A percentile compares a stretch with the other conserved stretches of the same genome.
These are phyloP conservation scores for Rhizopus sp. DNA, from an alignment of 371 early-diverging fungal genomes.

Conservation along the genomic window DNA sequence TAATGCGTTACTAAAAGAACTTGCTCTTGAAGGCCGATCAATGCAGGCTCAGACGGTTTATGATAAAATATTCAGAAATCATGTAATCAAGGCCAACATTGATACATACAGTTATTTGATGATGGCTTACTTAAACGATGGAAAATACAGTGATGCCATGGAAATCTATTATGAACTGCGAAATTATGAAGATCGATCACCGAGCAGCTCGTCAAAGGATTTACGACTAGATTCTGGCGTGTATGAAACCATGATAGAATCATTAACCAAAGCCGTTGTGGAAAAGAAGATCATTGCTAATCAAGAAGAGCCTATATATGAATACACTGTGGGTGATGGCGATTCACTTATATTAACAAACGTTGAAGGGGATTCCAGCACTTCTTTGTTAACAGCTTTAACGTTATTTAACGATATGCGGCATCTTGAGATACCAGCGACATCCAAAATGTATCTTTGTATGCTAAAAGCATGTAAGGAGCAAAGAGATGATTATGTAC, in stretches of 20 bases:
- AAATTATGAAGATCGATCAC: slow-evolving; percentile 21
- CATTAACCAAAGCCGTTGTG: slow-evolving; percentile 9
- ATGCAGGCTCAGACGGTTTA: slow-evolving; percentile 42
- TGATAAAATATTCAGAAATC: slow-evolving; percentile 36
- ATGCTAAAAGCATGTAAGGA: slow-evolving; percentile 37
- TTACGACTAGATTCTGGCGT: slow-evolving; percentile 7
- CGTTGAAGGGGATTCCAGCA: slow-evolving; percentile 29
- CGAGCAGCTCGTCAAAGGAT: neutral
- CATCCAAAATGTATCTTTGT: slow-evolving; percentile 37
- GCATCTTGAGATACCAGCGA: slow-evolving; percentile 35
- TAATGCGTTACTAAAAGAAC: slow-evolving; percentile 31
- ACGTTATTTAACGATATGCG: slow-evolving; percentile 51
- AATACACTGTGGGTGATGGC: slow-evolving; percentile 28
- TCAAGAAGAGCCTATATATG: slow-evolving; percentile 20
- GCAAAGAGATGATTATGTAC: slow-evolving; percentile 29
- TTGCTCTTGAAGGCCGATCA: slow-evolving; percentile 38
- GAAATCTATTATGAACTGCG: slow-evolving; percentile 46
- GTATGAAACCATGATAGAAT: slow-evolving; percentile 17
- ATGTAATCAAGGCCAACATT: slow-evolving; percentile 24
- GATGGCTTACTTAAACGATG: slow-evolving; percentile 44
- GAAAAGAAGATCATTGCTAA: slow-evolving; percentile 5
- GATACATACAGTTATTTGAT: slow-evolving; percentile 40
- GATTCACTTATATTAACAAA: slow-evolving; percentile 12
- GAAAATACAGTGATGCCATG: slow-evolving; percentile 40
- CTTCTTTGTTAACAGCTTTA: slow-evolving; percentile 33